Evolutionary conservation across 2,329 filamentous ascomycete genomes (phyloP).

Genomic region (Pestalotiopsis sp.): DNA sequence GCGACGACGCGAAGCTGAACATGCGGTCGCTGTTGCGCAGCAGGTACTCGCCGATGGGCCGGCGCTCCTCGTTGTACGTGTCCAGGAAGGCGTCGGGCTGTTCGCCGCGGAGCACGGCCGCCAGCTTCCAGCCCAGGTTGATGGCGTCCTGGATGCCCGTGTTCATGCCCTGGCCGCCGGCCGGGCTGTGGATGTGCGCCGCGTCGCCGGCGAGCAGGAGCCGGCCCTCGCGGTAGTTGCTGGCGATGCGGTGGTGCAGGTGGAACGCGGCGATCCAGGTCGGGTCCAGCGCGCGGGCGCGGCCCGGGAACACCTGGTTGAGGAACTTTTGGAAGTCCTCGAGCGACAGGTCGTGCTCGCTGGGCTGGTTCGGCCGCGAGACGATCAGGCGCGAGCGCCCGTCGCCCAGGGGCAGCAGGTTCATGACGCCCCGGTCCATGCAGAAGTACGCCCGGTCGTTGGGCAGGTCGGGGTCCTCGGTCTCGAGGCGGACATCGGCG

Average conservation of each 20-base stretch:
- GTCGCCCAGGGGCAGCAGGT: constrained; percentile 33
- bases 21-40: constrained; percentile 43
- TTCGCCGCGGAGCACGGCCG: constrained; percentile 38
- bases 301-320: constrained; percentile 30
- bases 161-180: constrained; percentile 62
- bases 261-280: constrained; percentile 48
- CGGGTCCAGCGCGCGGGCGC: constrained; percentile 30
- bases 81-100: constrained; percentile 43
- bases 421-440: constrained; percentile 35
- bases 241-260: constrained; percentile 43
- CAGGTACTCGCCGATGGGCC: constrained; percentile 46
- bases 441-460: constrained; percentile 29
- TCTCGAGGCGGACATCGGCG: constrained; percentile 39
- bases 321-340: constrained; percentile 36
- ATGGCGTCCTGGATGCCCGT: constrained; percentile 56
- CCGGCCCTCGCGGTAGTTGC: constrained; percentile 44
- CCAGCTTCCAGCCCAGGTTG: constrained; percentile 59
- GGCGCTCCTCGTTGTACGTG: constrained; percentile 50
- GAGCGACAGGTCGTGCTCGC: constrained; percentile 23
- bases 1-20: constrained; percentile 40
- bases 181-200: constrained; percentile 58
- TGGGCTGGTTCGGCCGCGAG: constrained; percentile 22
- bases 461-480: constrained; percentile 8
- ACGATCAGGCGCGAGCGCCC: constrained; percentile 30
- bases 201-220: constrained; percentile 60